phyloP scores from a whole-genome alignment of 129 eudicot species.

The Scalesia atractyloides region DNA sequence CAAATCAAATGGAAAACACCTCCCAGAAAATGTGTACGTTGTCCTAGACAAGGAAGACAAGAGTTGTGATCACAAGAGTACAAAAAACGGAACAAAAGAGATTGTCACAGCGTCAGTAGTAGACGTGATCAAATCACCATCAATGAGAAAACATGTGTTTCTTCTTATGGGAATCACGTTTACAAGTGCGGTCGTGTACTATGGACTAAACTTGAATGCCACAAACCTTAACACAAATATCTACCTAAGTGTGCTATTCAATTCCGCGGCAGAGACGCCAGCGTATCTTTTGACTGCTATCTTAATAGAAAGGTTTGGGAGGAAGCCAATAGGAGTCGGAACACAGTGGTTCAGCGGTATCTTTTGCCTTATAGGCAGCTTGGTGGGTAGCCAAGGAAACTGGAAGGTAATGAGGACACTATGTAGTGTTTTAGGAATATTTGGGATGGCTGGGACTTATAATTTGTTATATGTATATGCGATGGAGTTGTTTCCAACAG shows the following conservation, averaged over 20 bases:
- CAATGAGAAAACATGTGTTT: slow-evolving; percentile 56
- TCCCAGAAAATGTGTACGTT: slow-evolving; percentile 52
- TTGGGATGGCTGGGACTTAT: slow-evolving; percentile 93
- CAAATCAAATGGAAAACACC: slow-evolving; percentile 40
- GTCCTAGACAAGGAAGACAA: slow-evolving; percentile 56
- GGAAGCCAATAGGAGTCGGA: slow-evolving; percentile 81
- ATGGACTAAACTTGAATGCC: slow-evolving; percentile 75
- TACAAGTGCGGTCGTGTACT: slow-evolving; percentile 64
- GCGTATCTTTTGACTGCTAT: slow-evolving; percentile 71
- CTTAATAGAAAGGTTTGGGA: slow-evolving; percentile 59
- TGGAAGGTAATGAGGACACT: slow-evolving; percentile 57
- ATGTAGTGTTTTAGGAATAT: slow-evolving; percentile 81
- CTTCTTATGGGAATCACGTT: slow-evolving; percentile 62
- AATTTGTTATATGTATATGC: no score
- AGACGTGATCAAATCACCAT: slow-evolving; percentile 59
- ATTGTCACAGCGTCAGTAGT: slow-evolving; percentile 46
- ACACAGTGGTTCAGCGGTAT: slow-evolving; percentile 81
- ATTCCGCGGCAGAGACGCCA: slow-evolving; percentile 78
- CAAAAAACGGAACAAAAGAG: slow-evolving; percentile 22
- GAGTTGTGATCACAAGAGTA: not conserved
- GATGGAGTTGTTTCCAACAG: no score
- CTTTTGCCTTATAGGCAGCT: slow-evolving; percentile 58
- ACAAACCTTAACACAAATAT: slow-evolving; percentile 80
- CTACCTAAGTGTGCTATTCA: slow-evolving; percentile 66
- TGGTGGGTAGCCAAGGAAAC: slow-evolving; percentile 40